A percentile compares a stretch with the other conserved stretches of the same genome.
These are phyloP conservation scores for Paecilomyces sp. DNA, from an alignment of 2,329 filamentous ascomycete species.

Conservation along the genomic window DNA sequence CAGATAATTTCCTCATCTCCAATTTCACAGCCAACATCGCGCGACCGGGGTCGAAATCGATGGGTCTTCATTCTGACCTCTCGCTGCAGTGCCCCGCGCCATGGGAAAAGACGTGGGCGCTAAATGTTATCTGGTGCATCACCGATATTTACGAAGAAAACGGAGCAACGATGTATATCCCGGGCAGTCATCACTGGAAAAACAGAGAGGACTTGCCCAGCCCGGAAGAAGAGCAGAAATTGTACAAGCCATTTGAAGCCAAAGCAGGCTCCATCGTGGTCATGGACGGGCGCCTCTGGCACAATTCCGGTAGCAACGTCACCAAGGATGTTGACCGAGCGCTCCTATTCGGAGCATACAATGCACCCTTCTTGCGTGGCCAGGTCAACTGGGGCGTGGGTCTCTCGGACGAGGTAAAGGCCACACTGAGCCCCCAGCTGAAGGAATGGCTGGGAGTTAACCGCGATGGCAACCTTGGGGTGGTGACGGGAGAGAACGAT, in stretches of 20 bases:
- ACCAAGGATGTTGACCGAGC: slow-evolving; percentile 24
- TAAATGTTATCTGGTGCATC: slow-evolving; percentile 26
- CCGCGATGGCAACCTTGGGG: background rate
- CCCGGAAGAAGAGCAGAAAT: slow-evolving; percentile 14
- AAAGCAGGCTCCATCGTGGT: slow-evolving; percentile 24
- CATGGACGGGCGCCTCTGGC: slow-evolving; percentile 28
- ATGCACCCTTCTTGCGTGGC: slow-evolving; percentile 18
- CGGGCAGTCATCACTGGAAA: slow-evolving; percentile 1
- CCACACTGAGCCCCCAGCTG: slow-evolving; percentile 14
- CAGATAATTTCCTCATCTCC: slow-evolving; percentile 20
- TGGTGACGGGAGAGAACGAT: slow-evolving; percentile 1
- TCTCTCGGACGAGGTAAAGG: slow-evolving; percentile 19
- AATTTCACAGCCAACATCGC: slow-evolving; percentile 33
- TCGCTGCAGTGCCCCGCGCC: slow-evolving; percentile 25
- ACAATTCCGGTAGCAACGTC: slow-evolving; percentile 25
- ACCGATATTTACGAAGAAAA: slow-evolving; percentile 22
- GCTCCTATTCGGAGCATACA: slow-evolving; percentile 27
- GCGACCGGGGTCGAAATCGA: slow-evolving; percentile 21
- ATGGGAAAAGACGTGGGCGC: slow-evolving; percentile 16
- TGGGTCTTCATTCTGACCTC: slow-evolving; percentile 28
- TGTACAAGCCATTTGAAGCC: slow-evolving; percentile 23
- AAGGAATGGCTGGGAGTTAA: slow-evolving; percentile 19
- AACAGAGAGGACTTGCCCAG: background rate
- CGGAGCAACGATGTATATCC: slow-evolving; percentile 13
- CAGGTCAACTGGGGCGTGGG: slow-evolving; percentile 27